Percentiles rank a stretch among this genome's conserved stretches.
Conservation (phyloP, 139 green algal genomes). For the Pedinophyceae sp. region DNA sequence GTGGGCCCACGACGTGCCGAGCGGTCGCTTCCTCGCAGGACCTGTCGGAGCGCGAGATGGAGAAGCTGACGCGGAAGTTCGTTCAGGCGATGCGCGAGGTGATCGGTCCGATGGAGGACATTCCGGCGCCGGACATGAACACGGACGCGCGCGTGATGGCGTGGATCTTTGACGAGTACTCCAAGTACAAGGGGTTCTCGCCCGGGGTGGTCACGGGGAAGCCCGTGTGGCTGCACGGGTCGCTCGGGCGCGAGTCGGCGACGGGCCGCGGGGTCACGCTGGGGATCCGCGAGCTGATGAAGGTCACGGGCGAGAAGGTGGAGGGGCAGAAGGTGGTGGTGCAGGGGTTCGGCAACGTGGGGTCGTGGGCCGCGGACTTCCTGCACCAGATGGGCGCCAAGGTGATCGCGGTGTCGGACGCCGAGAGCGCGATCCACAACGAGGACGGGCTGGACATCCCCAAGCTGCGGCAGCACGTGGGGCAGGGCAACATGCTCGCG, state of each 20-base stretch:
- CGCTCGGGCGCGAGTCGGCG: slow-evolving; percentile 59
- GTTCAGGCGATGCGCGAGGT: slow-evolving; percentile 28
- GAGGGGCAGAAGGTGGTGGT: slow-evolving; percentile 25
- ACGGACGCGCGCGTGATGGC: slow-evolving; percentile 57
- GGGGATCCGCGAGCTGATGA: slow-evolving; percentile 52
- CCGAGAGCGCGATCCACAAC: slow-evolving; percentile 44
- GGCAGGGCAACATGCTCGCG: background rate
- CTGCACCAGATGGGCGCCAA: slow-evolving; percentile 51
- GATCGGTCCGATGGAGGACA: slow-evolving; percentile 65
- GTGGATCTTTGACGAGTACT: slow-evolving; percentile 80
- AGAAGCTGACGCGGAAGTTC: background rate
- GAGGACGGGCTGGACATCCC: slow-evolving; percentile 37
- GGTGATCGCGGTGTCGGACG: slow-evolving; percentile 66
- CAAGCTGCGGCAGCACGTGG: slow-evolving; percentile 20
- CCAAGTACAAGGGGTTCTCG: slow-evolving; percentile 64
- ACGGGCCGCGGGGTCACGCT: slow-evolving; percentile 66
- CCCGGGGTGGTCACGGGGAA: slow-evolving; percentile 66
- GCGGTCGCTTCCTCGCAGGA: no score
- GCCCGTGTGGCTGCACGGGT: slow-evolving; percentile 74
- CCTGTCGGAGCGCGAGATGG: background rate
- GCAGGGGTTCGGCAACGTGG: slow-evolving; percentile 87
- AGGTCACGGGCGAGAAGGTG: slow-evolving; percentile 10
- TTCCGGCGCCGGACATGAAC: slow-evolving; percentile 81
- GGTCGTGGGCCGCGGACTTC: slow-evolving; percentile 35
- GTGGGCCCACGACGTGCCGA: no score